A percentile compares a stretch with the other conserved stretches of the same genome.
Evolutionary conservation across 2,329 filamentous ascomycete species (phyloP).

Genomic region (Colletotrichum tanaceti): DNA sequence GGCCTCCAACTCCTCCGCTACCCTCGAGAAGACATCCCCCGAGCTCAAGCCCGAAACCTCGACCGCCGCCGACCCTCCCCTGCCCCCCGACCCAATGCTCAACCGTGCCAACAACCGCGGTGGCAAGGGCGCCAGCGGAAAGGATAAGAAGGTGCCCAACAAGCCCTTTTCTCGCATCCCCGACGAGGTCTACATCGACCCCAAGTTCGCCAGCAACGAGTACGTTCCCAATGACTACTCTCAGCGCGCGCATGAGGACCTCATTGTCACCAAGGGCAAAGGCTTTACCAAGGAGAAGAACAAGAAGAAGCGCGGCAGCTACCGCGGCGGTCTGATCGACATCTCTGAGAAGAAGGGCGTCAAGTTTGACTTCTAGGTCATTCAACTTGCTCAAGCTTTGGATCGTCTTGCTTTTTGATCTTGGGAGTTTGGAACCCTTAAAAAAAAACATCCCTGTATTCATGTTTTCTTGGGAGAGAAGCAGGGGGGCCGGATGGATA

Average conservation of each 20-base stretch:
- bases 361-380: slow-evolving; percentile 85
- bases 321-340: slow-evolving; percentile 90
- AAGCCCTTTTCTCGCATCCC: slow-evolving; percentile 83
- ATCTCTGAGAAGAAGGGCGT: slow-evolving; percentile 84
- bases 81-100: slow-evolving; percentile 62
- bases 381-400: slow-evolving; percentile 10
- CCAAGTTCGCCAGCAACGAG: slow-evolving; percentile 79
- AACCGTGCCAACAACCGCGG: slow-evolving; percentile 54
- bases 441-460: not conserved
- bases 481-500: not conserved
- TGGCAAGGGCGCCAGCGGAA: slow-evolving; percentile 54
- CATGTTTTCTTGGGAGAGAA: slow-evolving; percentile 3
- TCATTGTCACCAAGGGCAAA: slow-evolving; percentile 93
- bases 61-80: slow-evolving; percentile 57
- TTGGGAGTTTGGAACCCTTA: slow-evolving; percentile 34
- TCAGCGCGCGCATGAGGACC: slow-evolving; percentile 85
- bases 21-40: slow-evolving; percentile 65
- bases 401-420: slow-evolving; percentile 8
- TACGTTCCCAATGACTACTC: slow-evolving; percentile 91
- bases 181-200: slow-evolving; percentile 75
- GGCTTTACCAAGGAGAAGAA: slow-evolving; percentile 99
- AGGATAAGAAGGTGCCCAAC: slow-evolving; percentile 66
- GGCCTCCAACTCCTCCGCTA: slow-evolving; percentile 56
- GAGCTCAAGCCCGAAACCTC: slow-evolving; percentile 51
- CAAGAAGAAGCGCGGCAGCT: slow-evolving; percentile 94